Percentiles rank a stretch among this genome's conserved stretches.
Evolutionary conservation across 768 basidiomycete genomes (phyloP).

Genomic region (Lentinula aciculospora): DNA sequence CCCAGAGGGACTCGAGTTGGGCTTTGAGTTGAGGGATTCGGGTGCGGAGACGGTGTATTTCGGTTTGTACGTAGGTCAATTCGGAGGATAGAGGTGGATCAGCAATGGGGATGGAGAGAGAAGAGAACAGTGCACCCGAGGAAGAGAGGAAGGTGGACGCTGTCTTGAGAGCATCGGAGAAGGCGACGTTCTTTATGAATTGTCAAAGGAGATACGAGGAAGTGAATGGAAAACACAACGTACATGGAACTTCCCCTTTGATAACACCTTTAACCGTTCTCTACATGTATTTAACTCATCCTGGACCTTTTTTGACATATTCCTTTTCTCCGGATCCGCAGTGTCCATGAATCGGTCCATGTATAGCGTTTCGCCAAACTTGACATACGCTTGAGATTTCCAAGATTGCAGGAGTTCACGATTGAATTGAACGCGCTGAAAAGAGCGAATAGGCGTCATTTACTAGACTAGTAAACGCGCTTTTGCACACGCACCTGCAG

Average conservation of each 20-base stretch:
- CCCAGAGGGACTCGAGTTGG: constrained; percentile 74
- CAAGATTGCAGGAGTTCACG: constrained; percentile 85
- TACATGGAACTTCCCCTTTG: constrained; percentile 61
- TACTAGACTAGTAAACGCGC: not conserved
- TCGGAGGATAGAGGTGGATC: constrained; percentile 41
- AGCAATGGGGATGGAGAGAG: constrained; percentile 47
- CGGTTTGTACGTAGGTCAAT: constrained; percentile 40
- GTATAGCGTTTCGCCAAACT: constrained; percentile 79
- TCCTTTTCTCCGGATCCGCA: constrained; percentile 66
- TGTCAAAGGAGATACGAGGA: not conserved
- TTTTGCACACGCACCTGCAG: constrained; percentile 61
- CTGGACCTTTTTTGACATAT: constrained; percentile 66
- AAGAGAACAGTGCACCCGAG: constrained; percentile 34
- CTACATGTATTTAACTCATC: constrained; percentile 56
- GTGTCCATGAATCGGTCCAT: constrained; percentile 90
- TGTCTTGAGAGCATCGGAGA: constrained; percentile 46
- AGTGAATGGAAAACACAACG: not conserved
- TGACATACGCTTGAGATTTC: constrained; percentile 95
- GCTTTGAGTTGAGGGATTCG: constrained; percentile 52
- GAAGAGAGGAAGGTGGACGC: constrained; percentile 57
- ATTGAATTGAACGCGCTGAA: constrained; percentile 90
- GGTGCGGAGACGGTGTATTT: constrained; percentile 51
- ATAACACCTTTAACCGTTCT: constrained; percentile 61
- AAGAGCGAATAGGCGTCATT: constrained; percentile 9
- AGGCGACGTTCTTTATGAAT: constrained; percentile 52